phyloP scores from a whole-genome alignment of 164 flowering plant species.

The Liriodendron chinense region DNA sequence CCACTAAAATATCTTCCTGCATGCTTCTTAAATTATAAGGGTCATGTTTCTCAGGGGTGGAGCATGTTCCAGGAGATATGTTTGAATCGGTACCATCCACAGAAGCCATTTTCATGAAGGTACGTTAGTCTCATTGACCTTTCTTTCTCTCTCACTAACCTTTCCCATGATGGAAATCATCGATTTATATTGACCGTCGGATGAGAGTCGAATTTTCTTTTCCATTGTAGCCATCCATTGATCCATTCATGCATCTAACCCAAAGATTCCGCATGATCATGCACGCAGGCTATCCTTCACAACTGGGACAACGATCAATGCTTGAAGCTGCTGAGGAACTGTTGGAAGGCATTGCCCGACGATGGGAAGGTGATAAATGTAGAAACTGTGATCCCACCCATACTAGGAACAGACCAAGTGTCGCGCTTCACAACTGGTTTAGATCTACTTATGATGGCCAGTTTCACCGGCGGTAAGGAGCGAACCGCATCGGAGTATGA shows the following conservation, averaged over 20 bases:
- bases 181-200: neutral
- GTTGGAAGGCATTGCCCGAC: constrained; percentile 27
- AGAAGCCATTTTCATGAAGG: constrained; percentile 94
- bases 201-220: no score
- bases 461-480: constrained; percentile 20
- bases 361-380: constrained; percentile 35
- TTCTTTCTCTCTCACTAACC: no score
- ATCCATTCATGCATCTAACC: no score
- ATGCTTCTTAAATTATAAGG: neutral
- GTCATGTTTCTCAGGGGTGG: constrained; percentile 42
- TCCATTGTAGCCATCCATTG: no score
- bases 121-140: constrained; percentile 18
- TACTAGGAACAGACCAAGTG: constrained; percentile 10
- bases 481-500: constrained; percentile 27
- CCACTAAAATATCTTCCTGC: neutral
- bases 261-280: no score
- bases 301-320: constrained; percentile 32
- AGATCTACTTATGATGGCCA: constrained; percentile 18
- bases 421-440: constrained; percentile 13
- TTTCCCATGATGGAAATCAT: no score
- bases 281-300: constrained; percentile 19
- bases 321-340: constrained; percentile 27
- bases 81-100: constrained; percentile 73
- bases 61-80: constrained; percentile 90
- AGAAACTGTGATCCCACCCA: constrained; percentile 26